Percentiles rank a stretch among this genome's conserved stretches.
Conservation (phyloP, 2,329 filamentous ascomycete species). For the Akanthomyces muscarius region DNA sequence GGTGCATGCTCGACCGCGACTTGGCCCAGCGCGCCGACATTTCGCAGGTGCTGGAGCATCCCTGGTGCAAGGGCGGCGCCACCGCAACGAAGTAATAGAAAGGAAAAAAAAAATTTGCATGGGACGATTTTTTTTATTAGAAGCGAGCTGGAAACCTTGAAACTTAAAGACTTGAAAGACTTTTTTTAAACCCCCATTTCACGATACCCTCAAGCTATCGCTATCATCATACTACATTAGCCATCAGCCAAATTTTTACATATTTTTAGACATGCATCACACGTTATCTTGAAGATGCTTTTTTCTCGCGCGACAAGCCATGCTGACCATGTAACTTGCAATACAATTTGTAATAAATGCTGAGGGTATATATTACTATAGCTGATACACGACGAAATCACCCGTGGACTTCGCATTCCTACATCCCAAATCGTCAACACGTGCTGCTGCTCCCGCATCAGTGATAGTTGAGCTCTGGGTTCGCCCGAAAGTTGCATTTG, state of each 20-base stretch:
- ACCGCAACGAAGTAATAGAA: constrained; percentile 8
- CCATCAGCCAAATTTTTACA: not conserved
- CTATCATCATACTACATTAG: constrained; percentile 4
- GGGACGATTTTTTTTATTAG: not conserved
- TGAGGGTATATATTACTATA: not conserved
- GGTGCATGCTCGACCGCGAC: constrained; percentile 88
- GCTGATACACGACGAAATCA: too few relatives aligned
- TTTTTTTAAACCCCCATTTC: not conserved
- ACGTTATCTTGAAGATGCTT: not conserved
- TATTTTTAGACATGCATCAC: not conserved
- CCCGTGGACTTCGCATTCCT: too few relatives aligned
- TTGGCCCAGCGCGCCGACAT: constrained; percentile 82
- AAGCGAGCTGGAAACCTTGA: constrained; percentile 2
- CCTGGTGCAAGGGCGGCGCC: constrained; percentile 58
- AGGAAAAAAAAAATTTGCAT: not conserved
- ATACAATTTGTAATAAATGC: too few relatives aligned
- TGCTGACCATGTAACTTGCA: too few relatives aligned
- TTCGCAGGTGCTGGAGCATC: constrained; percentile 78
- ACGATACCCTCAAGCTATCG: constrained; percentile 12
- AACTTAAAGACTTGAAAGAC: not conserved
- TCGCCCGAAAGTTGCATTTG: constrained; percentile 58
- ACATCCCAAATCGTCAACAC: too few relatives aligned
- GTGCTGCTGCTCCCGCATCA: constrained; percentile 17
- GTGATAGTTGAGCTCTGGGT: constrained; percentile 55
- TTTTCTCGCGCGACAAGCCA: too few relatives aligned